phyloP scores from a whole-genome alignment of 73 alveolate genomes.

The Tetrahymena malaccensis region DNA sequence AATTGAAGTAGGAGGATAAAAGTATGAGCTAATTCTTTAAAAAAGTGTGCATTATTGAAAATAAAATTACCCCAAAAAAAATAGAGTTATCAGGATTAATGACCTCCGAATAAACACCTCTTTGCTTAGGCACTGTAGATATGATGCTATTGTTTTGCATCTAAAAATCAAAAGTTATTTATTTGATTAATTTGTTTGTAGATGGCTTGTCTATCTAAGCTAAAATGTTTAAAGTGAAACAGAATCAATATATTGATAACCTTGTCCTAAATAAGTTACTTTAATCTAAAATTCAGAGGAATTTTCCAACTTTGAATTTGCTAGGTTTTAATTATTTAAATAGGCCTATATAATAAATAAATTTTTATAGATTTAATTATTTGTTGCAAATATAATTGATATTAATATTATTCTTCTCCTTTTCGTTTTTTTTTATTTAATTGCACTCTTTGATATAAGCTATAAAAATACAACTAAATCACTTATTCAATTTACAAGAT shows the following conservation, averaged over 20 bases:
- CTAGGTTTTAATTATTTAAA: neutral
- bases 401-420: neutral
- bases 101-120: slow-evolving; percentile 39
- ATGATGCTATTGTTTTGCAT: neutral
- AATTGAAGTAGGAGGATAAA: neutral
- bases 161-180: neutral
- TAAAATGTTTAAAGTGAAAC: neutral
- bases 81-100: slow-evolving; percentile 38
- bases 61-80: neutral
- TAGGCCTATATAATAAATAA: neutral
- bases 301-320: neutral
- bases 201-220: neutral
- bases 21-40: neutral
- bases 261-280: neutral
- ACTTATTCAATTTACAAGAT: neutral
- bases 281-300: neutral
- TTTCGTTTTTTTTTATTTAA: neutral
- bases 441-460: neutral
- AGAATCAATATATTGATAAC: neutral
- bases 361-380: neutral
- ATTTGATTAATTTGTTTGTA: neutral
- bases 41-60: neutral
- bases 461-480: neutral
- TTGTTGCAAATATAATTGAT: neutral
- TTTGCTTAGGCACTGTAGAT: slow-evolving; percentile 1